Evolutionary conservation across 1,284 basidiomycete genomes (phyloP).

Genomic region (Boletus albobrunnescens): DNA sequence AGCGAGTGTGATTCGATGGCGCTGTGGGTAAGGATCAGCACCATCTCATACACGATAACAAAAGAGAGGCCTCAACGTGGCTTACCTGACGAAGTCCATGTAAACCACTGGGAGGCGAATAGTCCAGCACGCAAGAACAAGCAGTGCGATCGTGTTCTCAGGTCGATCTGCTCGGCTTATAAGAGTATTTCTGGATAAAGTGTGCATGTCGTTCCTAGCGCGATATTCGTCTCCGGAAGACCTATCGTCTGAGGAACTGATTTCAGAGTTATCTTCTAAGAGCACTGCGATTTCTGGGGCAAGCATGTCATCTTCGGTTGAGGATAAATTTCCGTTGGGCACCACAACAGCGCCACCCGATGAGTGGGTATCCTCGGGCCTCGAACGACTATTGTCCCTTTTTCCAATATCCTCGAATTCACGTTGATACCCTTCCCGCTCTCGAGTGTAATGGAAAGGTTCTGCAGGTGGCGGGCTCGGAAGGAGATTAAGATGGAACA

Average conservation of each 20-base stretch:
- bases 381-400: neutral
- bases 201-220: slow-evolving; percentile 9
- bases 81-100: slow-evolving; percentile 69
- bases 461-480: slow-evolving; percentile 59
- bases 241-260: slow-evolving; percentile 43
- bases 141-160: slow-evolving; percentile 57
- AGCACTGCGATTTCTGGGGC: slow-evolving; percentile 51
- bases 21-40: slow-evolving; percentile 36
- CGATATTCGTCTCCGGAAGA: slow-evolving; percentile 28
- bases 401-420: slow-evolving; percentile 17
- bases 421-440: slow-evolving; percentile 23
- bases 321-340: slow-evolving; percentile 13
- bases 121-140: slow-evolving; percentile 74
- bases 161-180: slow-evolving; percentile 47
- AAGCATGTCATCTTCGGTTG: slow-evolving; percentile 30
- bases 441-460: slow-evolving; percentile 47
- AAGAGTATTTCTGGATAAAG: slow-evolving; percentile 14
- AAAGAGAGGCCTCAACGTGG: slow-evolving; percentile 6
- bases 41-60: slow-evolving; percentile 1
- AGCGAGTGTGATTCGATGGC: slow-evolving; percentile 70
- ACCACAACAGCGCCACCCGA: neutral
- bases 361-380: slow-evolving; percentile 11
- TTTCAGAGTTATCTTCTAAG: slow-evolving; percentile 51
- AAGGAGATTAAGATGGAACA: slow-evolving; percentile 65
- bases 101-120: slow-evolving; percentile 73